Percentiles rank a stretch among this genome's conserved stretches.
phyloP scores from a whole-genome alignment of 805 yeast genomes.

The Ogataea zsoltii region DNA sequence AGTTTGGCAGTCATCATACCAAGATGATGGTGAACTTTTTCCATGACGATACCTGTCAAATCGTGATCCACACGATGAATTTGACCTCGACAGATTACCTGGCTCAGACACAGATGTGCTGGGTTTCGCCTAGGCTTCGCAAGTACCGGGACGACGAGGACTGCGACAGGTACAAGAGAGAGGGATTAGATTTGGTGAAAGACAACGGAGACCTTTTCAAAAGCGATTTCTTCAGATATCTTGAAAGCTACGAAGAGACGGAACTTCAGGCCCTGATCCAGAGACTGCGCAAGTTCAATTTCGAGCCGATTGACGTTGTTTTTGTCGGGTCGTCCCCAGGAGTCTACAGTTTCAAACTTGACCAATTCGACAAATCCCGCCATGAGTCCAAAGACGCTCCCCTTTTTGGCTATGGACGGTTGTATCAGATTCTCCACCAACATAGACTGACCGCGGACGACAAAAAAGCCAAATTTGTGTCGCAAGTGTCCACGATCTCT shows the following conservation, averaged over 20 bases:
- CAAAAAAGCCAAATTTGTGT: conserved; percentile 34
- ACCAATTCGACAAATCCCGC: conserved; percentile 7
- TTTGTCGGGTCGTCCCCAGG: conserved; percentile 61
- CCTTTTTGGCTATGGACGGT: conserved; percentile 49
- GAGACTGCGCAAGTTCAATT: conserved; percentile 41
- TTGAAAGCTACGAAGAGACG: conserved; percentile 41
- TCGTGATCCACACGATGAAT: conserved; percentile 62
- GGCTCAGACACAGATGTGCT: conserved; percentile 63
- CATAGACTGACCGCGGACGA: conserved; percentile 29
- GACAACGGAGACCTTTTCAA: conserved; percentile 41
- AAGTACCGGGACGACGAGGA: conserved; percentile 5
- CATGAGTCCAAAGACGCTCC: conserved; percentile 4
- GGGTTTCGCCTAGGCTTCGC: conserved; percentile 54
- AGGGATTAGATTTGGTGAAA: conserved; percentile 4
- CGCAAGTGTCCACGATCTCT: conserved; percentile 52
- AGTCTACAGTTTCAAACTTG: conserved; percentile 22
- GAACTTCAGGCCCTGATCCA: conserved; percentile 32
- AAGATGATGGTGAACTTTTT: conserved; percentile 65
- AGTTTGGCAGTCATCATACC: conserved; percentile 59
- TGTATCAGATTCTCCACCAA: conserved; percentile 41
- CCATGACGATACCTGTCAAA: conserved; percentile 44
- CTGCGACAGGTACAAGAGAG: conserved; percentile 3
- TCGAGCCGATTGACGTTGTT: conserved; percentile 48
- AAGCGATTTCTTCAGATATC: conserved; percentile 43
- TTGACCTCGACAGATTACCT: conserved; percentile 54